These are phyloP conservation scores for Penicillium ochrochloron DNA, from an alignment of 495 filamentous ascomycete genomes.

Conservation along the genomic window DNA sequence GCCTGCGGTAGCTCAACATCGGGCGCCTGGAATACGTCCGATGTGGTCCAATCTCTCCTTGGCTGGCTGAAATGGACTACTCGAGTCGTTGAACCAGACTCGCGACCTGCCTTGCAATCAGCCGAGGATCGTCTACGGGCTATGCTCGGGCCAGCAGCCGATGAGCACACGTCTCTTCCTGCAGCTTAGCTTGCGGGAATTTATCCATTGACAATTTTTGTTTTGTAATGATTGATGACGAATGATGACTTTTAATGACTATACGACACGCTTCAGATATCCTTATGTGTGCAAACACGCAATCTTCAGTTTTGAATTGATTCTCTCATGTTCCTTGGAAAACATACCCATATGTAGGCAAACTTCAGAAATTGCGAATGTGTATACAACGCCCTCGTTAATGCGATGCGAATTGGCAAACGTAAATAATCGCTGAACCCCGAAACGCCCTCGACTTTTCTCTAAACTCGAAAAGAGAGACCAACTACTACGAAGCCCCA, in stretches of 20 bases:
- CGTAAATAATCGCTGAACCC: background rate
- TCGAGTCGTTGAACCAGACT: conserved; percentile 26
- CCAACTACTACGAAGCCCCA: conserved; percentile 3
- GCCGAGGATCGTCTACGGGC: conserved; percentile 47
- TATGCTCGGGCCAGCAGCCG: conserved; percentile 37
- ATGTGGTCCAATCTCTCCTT: conserved; percentile 41
- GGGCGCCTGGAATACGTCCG: conserved; percentile 14
- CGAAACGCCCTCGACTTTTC: background rate
- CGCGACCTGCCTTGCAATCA: conserved; percentile 30
- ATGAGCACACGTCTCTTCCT: conserved; percentile 1
- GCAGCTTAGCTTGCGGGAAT: background rate
- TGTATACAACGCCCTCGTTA: conserved; percentile 14
- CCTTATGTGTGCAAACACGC: conserved; percentile 8
- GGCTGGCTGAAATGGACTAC: conserved; percentile 42
- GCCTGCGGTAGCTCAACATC: background rate
- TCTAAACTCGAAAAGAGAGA: background rate
- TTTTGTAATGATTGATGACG: conserved; percentile 18
- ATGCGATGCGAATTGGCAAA: conserved; percentile 9
- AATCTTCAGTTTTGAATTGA: background rate
- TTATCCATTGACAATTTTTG: background rate
- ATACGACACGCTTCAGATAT: conserved; percentile 15
- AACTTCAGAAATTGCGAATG: background rate
- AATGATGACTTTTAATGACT: conserved; percentile 21
- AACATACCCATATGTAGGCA: background rate
- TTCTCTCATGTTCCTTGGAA: background rate